Base-by-base conservation (phyloP, 139 green algal genomes). In the Limnomonas spitsbergensis region DNA sequence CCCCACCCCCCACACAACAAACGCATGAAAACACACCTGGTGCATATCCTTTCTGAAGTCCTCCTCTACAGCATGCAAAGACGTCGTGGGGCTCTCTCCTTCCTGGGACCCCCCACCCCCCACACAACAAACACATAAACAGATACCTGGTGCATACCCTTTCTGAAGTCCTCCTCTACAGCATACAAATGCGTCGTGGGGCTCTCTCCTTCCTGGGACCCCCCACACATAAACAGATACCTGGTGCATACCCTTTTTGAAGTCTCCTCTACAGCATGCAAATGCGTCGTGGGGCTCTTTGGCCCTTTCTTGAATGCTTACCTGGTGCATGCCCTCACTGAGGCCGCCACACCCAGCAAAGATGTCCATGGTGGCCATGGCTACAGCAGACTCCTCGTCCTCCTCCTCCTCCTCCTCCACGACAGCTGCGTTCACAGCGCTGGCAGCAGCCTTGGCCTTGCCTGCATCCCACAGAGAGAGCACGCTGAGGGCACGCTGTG, bases 301-400 rank as follows among this genome's bases (percentile, higher is more conserved):
- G 20, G 47, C 47, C 14, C 47, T 61, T 61, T 29, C 47, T 61
- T 61, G 47, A 29, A 61, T 61, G 14, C 29, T 34, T 34, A 92
- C 92, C 84, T 97, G 92, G 78, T 98, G 91, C 80, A 98, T 90
- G 73, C 95, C 95, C 85, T 98, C 95, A 2, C 87, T 94, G 66
- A 98, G 89, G 6, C 95, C 95, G 1, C 95, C 95, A 80, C 94
- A 98, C 93, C 95, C 83, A 0, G 95, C 95, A 91, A 98, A 98
- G 75, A 98, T 98, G 87, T 98, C 95, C 92, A 98, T 87, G 2
- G 94, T 96, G 29, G 75, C 29, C 84, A 91, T 74, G 27, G 75
- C 76, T 3, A 86, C 69, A 2, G 31, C 54, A 34, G 6, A 24
- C 35, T 27, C 36, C 14, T 75, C 78, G 56, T 78, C 76, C 61